phyloP scores from a whole-genome alignment of 164 flowering plant species.

The Piper longum region DNA sequence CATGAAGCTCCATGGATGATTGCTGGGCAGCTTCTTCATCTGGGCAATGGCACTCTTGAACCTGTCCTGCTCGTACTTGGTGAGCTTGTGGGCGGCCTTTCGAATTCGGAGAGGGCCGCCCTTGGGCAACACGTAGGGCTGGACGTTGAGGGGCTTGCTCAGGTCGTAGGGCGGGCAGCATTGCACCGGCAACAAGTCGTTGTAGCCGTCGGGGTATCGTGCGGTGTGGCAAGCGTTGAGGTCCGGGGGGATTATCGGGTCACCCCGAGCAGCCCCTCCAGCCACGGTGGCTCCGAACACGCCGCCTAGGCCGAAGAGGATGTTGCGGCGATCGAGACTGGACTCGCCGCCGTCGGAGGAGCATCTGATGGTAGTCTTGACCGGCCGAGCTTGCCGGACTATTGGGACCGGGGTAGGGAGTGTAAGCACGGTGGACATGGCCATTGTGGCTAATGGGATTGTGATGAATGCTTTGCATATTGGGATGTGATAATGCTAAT shows the following conservation, averaged over 20 bases:
- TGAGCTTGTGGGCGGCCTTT: neutral
- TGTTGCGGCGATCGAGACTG: neutral
- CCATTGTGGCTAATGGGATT: neutral
- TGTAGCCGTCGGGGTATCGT: too few species aligned
- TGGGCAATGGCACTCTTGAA: neutral
- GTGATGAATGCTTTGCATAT: too few species aligned
- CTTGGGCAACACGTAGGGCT: neutral
- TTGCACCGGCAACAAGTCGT: too few species aligned
- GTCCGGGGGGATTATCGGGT: constrained; percentile 2
- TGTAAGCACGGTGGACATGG: neutral
- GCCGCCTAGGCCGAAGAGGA: neutral
- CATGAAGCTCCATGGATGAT: constrained; percentile 3
- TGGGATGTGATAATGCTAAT: too few species aligned
- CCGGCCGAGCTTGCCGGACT: neutral
- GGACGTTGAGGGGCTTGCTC: neutral
- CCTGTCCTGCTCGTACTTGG: neutral
- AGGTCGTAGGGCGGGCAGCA: too few species aligned
- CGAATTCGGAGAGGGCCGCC: neutral
- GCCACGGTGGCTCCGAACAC: neutral
- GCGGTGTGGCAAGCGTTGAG: neutral
- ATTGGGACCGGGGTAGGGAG: neutral
- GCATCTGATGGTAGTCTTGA: neutral
- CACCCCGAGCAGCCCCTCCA: neutral
- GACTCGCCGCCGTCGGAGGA: neutral
- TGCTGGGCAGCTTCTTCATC: constrained; percentile 1